phyloP scores from a whole-genome alignment of 2,329 filamentous ascomycete genomes.

The Talaromyces sp. region DNA sequence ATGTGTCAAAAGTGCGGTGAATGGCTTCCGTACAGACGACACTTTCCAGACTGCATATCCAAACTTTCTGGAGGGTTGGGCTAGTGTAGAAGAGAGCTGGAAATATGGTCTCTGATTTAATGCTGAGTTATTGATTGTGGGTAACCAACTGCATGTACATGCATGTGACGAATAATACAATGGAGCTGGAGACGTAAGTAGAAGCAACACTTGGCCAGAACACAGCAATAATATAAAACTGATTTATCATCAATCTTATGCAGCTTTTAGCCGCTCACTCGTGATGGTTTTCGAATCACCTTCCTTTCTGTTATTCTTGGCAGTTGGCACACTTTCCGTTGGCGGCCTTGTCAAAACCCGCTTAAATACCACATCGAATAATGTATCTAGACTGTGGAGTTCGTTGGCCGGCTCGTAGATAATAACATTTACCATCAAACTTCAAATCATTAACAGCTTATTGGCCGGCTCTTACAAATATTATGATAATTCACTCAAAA shows the following conservation, averaged over 20 bases:
- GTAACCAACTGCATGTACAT: not conserved
- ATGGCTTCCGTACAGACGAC: slow-evolving; percentile 8
- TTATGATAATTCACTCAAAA: not conserved
- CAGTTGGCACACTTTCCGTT: not conserved
- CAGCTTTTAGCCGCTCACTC: not conserved
- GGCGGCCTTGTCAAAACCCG: not conserved
- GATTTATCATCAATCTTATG: not conserved
- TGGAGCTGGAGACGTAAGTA: not conserved
- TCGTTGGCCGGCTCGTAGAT: not conserved
- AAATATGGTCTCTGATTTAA: slow-evolving; percentile 5
- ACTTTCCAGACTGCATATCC: slow-evolving; percentile 5
- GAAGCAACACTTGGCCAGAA: not conserved
- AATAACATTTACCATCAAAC: not conserved
- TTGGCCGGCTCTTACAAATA: not conserved
- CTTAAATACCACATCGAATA: not conserved
- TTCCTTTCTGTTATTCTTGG: not conserved
- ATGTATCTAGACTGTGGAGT: not conserved
- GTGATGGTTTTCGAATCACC: not conserved
- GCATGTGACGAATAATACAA: not conserved
- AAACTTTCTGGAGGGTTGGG: slow-evolving; percentile 13
- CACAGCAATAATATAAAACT: not conserved
- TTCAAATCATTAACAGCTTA: not conserved
- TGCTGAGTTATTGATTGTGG: not conserved
- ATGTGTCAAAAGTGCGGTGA: slow-evolving; percentile 10
- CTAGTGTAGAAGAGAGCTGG: slow-evolving; percentile 9